Evolutionary conservation across 495 filamentous ascomycete species (phyloP), one percentile per base, ranked within the genome.

Genomic region (Aspergillus bertholletiae): DNA sequence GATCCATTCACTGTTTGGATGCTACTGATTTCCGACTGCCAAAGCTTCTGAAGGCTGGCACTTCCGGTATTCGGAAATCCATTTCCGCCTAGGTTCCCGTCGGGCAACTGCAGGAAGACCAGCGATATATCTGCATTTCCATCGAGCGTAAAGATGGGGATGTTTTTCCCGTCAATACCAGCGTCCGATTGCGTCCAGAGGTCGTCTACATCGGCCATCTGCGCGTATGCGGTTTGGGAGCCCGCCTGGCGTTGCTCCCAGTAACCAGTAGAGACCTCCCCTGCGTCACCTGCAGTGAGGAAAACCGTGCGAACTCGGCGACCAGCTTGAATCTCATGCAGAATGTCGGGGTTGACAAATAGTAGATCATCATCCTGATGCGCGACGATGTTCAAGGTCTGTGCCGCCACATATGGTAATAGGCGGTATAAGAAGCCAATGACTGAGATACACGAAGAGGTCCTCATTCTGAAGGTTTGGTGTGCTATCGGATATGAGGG

Each of bases 221-320:
- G 28, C 13, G 54, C 49, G 17, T 64, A 64, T 3, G 61, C 57
- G 1, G 55, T 49, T 4, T 51, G 57, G 0, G 52, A 39, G 3
- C 61, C 61, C 0, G 37, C 15, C 26, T 64, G 46, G 0, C 61
- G 57, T 6, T 23, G 5, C 11, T 18, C 24, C 61, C 57, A 64
- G 49, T 56, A 64, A 7, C 39, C 39, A n/a, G 28, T 26, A 3
- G 26, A 34, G 12, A 18, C 22, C 2, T 53, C 64, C 84, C 90
- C 60, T 83, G 86, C 54, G 84, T 91, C 68, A 88, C 89, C 60
- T 84, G 90, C 68, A 84, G 90, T 65, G 85, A 95, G 73, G 88
- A 92, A 68, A 87, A 95, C 59, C 86, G 90, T 69, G 59, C 69
- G 54, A 49, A 94, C 45, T 60, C 63, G 32, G 56, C 69, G 56